Evolutionary conservation across 768 basidiomycete genomes (phyloP), one percentile per base, ranked within the genome.

Genomic region (Myochromella boudieri): DNA sequence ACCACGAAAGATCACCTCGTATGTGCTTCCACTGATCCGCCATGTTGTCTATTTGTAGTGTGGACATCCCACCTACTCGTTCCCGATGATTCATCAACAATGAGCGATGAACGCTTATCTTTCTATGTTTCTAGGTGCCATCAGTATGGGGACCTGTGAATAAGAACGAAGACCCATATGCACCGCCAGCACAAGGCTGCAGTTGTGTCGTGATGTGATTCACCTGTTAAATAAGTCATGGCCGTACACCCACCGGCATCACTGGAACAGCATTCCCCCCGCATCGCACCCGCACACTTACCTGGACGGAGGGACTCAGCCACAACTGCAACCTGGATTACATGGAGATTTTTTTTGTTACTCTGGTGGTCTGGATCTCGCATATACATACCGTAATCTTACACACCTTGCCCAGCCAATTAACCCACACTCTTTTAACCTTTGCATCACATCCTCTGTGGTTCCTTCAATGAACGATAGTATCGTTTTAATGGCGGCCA

Each of bases 141-240:
- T 91, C 88, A 26, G 88, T 98, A 42, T 98, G 95, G 95, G 95
- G 95, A 15, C 85, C 89, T 12, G 80, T 94, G 24, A 82, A 80
- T 58, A 92, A 91, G 71, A 82, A 80, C 57, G 90, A 95, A 66
- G 94, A 97, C 64, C 95, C 95, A 31, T 97, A 93, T 66, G 88
- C 90, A 45, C 87, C 91, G 41, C 88, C 84, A 60, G 77, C 82
- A 40, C 72, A 80, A 59, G 82, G 85, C 24, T 88, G 87, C 73
- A 80, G 72, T 60, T 88, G 86, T 63, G 63, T 77, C 42, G 69
- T 88, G 61, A 87, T 87, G 86, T 87, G 73, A 80, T 64, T 45
- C 28, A 21, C 22, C 21, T 22, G 43, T 42, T 25, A 18, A 11
- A 26, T n/a, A n/a, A n/a, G n/a, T n/a, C n/a, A n/a, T n/a, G n/a